These are phyloP conservation scores for Populus hybrid DNA, from an alignment of 441 rosid species.

Conservation along the genomic window DNA sequence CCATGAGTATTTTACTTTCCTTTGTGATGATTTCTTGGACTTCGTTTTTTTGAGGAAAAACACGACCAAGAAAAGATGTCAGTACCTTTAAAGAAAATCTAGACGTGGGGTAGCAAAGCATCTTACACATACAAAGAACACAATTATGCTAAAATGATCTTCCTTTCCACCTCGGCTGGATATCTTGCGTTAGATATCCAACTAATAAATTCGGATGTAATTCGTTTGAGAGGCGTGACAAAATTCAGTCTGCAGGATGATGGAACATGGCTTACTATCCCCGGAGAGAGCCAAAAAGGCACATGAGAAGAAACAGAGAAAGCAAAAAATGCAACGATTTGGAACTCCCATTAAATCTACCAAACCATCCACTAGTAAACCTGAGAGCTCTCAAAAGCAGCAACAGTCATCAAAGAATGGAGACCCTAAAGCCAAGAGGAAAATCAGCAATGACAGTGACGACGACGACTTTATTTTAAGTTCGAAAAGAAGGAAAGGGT, in stretches of 20 bases:
- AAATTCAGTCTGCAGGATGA: conserved; percentile 55
- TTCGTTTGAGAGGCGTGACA: neutral
- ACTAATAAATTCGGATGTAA: neutral
- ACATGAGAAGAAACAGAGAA: conserved; percentile 79
- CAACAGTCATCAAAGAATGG: conserved; percentile 57
- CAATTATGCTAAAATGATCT: too few species aligned
- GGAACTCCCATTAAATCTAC: conserved; percentile 66
- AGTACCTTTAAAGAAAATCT: too few species aligned
- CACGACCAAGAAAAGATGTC: too few species aligned
- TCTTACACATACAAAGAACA: too few species aligned
- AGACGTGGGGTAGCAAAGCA: too few species aligned
- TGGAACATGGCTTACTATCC: conserved; percentile 92
- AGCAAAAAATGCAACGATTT: conserved; percentile 62
- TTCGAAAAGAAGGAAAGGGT: conserved; percentile 69
- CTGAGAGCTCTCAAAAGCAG: conserved; percentile 61
- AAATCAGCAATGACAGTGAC: conserved; percentile 41
- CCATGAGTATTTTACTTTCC: too few species aligned
- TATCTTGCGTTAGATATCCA: too few species aligned
- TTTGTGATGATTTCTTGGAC: too few species aligned
- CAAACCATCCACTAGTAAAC: conserved; percentile 37
- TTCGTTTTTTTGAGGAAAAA: too few species aligned
- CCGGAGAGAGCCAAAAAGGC: conserved; percentile 74
- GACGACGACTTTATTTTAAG: conserved; percentile 50
- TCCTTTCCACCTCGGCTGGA: too few species aligned
- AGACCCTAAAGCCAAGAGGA: conserved; percentile 61